Base-by-base conservation (phyloP, 495 filamentous ascomycete genomes). In the Aspergillus cavernicola region DNA sequence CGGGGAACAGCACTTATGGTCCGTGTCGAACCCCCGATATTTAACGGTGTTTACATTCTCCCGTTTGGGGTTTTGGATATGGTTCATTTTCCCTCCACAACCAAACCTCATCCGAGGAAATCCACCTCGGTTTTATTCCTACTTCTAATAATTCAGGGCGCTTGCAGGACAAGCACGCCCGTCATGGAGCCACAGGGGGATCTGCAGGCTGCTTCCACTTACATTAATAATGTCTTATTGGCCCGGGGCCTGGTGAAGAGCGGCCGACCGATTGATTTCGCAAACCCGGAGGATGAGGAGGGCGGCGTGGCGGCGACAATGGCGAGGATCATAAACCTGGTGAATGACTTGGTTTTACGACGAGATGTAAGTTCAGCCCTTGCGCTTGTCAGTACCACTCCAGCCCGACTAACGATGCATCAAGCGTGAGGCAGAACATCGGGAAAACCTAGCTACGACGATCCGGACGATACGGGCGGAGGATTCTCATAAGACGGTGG, bases 181-280 rank as follows among this genome's bases (percentile, higher is more conserved):
- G 26, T 28, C 64, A 93, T 93, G 84, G 90, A 95, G 64, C 68
- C 81, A 49, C 82, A 86, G 50, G 42, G 41, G 2, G 92, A 88
- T 70, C 74, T 97, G 39, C 82, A 86, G 59, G 89, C 90, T 51
- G 93, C 93, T 22, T 96, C 92, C 50, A 82, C 84, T 40, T 97
- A 97, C 71, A 87, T 98, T 72, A 98, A 98, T 75, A 96, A 97
- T 66, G 85, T 96, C 52, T 77, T 98, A 26, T 81, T 96, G 29
- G 90, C 92, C 4, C 84, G 93, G 35, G 93, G 93, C 16, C 78
- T 98, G 18, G 72, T 97, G 10, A 87, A 88, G 62, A 86, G 88
- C 84, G 88, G 90, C 58, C 78, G 82, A 52, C 80, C 80, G 26
- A 93, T 98, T 67, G 84, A 96, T 64, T 98, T 97, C 66, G 84